Base-by-base conservation (phyloP, 2,329 filamentous ascomycete species). In the Botrytis galanthina region DNA sequence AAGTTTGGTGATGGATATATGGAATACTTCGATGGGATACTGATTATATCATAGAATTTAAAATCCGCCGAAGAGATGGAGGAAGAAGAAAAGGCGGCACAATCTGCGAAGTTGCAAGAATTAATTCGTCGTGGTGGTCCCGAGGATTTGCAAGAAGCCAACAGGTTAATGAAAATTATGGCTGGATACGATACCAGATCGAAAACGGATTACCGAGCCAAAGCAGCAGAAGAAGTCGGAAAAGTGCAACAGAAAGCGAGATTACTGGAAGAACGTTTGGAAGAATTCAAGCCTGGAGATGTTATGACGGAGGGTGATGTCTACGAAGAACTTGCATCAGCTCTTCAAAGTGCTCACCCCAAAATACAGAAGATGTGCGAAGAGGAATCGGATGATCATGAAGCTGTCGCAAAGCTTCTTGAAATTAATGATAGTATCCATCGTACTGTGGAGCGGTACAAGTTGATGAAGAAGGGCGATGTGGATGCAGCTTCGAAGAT, bases 331-430 rank as follows among this genome's bases (percentile, higher is more conserved):
- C 87, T 99, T 71, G 95, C 95, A 8, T 91, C 92, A 76, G 91
- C 96, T 16, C 86, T 99, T 63, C 93, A 94, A 82, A 98, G 92
- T 80, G 96, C 96, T 3, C 96, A 99, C 80, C 96, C 96, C 14
- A 99, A 99, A 85, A 98, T 99, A 77, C 95, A 98, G 82, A 98
- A 94, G 84, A 99, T 99, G 95, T 98, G 95, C 80, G 95, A 98
- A 83, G 96, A 99, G 83, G 96, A 99, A 81, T 98, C 95, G 18
- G 95, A 98, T 75, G 96, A 99, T 80, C 91, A 94, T 75, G 96
- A 98, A 84, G 96, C 96, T 8, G 96, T 99, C 9, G 93, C 94
- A 61, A 97, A 97, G 83, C 86, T 99, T 18, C 88, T 99, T 73
- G 94, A 98, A 81, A 98, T 99, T 80, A 99, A 99, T 81, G 96